phyloP scores from a whole-genome alignment of 768 basidiomycete species.

The Collybia sordida region DNA sequence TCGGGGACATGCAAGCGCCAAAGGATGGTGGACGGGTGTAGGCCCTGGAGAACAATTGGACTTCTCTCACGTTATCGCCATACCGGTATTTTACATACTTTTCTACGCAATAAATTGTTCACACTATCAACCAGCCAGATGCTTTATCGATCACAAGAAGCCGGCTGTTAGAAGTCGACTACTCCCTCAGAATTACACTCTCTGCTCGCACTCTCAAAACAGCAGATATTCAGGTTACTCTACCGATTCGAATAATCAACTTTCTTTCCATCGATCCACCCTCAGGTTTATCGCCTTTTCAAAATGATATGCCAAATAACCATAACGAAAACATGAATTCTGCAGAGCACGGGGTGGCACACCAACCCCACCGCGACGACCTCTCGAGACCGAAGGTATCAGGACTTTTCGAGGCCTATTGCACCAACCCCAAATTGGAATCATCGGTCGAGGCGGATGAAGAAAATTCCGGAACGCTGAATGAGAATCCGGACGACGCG shows the following conservation, averaged over 20 bases:
- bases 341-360: not conserved
- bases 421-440: slow-evolving; percentile 1
- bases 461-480: not conserved
- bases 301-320: not conserved
- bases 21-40: slow-evolving; percentile 91
- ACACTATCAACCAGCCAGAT: slow-evolving; percentile 48
- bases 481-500: slow-evolving; percentile 1
- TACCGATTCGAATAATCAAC: slow-evolving; percentile 79
- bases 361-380: not conserved
- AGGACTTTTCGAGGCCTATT: slow-evolving; percentile 1
- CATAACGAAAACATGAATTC: not conserved
- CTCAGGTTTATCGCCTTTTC: slow-evolving; percentile 31
- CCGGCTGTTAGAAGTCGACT: slow-evolving; percentile 74
- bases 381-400: not conserved
- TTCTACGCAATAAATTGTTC: slow-evolving; percentile 1
- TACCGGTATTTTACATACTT: slow-evolving; percentile 61
- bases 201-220: slow-evolving; percentile 54
- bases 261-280: slow-evolving; percentile 87
- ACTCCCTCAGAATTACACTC: slow-evolving; percentile 64
- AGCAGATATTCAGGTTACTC: slow-evolving; percentile 63
- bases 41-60: slow-evolving; percentile 55
- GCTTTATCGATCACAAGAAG: slow-evolving; percentile 68
- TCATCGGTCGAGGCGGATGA: slow-evolving; percentile 6
- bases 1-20: slow-evolving; percentile 73
- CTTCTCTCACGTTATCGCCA: slow-evolving; percentile 66